Conservation (phyloP, 371 early-diverging fungal species). For the Zopfochytrium polystomum region DNA sequence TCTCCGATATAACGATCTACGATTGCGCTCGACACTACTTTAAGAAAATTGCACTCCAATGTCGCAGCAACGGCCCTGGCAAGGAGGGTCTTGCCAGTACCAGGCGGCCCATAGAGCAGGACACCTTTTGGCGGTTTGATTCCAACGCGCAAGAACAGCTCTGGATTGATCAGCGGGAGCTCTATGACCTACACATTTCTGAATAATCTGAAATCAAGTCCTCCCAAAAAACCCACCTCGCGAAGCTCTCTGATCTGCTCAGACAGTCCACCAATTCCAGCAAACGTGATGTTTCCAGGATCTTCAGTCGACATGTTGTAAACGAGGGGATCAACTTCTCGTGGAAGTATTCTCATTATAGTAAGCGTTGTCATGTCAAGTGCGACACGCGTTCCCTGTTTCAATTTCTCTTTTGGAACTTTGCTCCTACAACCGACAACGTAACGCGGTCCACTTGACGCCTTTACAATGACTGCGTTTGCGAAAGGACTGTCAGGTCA, state of each 20-base stretch:
- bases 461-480: constrained; percentile 92
- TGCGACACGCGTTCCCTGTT: constrained; percentile 95
- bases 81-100: constrained; percentile 74
- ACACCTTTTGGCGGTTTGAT: constrained; percentile 99
- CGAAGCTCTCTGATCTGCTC: constrained; percentile 98
- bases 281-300: constrained; percentile 93
- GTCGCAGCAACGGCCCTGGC: constrained; percentile 98
- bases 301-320: constrained; percentile 99
- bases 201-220: too few relatives aligned
- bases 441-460: constrained; percentile 97
- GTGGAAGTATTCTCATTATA: constrained; percentile 97
- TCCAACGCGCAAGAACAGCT: constrained; percentile 97
- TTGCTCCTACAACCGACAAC: constrained; percentile 98
- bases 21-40: constrained; percentile 95
- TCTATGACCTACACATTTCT: constrained; percentile 79
- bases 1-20: constrained; percentile 99
- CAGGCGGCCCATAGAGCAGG: constrained; percentile 98
- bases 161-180: constrained; percentile 98
- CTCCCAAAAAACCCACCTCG: constrained; percentile 65
- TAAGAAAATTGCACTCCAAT: constrained; percentile 94
- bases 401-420: constrained; percentile 89
- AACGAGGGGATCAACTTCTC: constrained; percentile 99
- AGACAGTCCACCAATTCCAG: constrained; percentile 95
- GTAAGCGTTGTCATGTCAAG: constrained; percentile 99
- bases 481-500: not conserved